Evolutionary conservation across 768 basidiomycete genomes (phyloP), one percentile per base, ranked within the genome.

Genomic region (Suillus lakei): DNA sequence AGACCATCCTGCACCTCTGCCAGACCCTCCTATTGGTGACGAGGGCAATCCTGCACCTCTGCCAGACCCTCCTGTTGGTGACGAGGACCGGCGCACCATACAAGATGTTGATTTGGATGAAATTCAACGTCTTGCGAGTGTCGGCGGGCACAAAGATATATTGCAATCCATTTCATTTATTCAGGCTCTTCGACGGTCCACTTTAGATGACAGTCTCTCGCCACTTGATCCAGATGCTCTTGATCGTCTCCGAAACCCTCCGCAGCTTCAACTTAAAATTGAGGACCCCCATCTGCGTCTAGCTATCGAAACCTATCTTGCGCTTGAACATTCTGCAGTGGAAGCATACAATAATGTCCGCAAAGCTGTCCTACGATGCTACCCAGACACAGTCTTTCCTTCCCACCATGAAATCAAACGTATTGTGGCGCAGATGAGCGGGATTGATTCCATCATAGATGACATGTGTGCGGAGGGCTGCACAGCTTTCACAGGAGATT

Each of bases 401-500:
- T 69, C 68, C 1, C 66, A 65, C n/a, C 4, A 62, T 39, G 53
- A 63, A 50, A 39, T 66, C 36, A 56, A 58, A 30, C 53, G 36
- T 34, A 46, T 28, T 5, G 59, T 64, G 58, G 63, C 61, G 59
- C 16, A 34, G 10, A 26, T 67, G 6, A 48, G 50, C 13, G 54
- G 62, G 48, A 30, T 63, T 16, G 62, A 34, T 12, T 53, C 48
- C 9, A 39, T 60, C 30, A 23, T 32, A 3, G 28, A 60, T 26
- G 64, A 66, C 54, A 66, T 66, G 65, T 54, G 53, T 21, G 13
- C 18, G 4, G 34, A 70, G 13, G 44, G 64, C 13, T 71, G 69
- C 60, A 38, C 62, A 10, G 67, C 61, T 4, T 71, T 65, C 54
- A 70, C 70, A 18, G 70, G 70, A 23, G 69, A 63, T 18, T 66